These are phyloP conservation scores for Tricholomella constricta DNA, from an alignment of 768 basidiomycete genomes.

Conservation along the genomic window DNA sequence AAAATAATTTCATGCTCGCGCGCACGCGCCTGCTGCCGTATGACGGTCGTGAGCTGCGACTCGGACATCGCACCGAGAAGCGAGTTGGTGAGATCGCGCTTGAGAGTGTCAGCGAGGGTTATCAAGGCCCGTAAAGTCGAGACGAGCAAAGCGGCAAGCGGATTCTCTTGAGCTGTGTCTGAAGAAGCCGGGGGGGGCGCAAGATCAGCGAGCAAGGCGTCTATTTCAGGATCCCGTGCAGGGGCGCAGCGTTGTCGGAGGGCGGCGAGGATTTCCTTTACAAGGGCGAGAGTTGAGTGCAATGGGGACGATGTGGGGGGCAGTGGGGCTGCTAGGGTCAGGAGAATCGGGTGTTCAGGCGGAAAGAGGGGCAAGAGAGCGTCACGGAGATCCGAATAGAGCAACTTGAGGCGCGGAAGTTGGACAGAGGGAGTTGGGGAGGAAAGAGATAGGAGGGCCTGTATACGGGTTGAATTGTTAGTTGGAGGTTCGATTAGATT, in stretches of 20 bases:
- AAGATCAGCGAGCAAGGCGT: slow-evolving; percentile 37
- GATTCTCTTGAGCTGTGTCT: slow-evolving; percentile 13
- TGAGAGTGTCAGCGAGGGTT: slow-evolving; percentile 62
- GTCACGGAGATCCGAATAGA: slow-evolving; percentile 56
- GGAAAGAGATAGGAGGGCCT: slow-evolving; percentile 62
- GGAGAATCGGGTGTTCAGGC: slow-evolving; percentile 47
- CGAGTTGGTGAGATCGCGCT: slow-evolving; percentile 65
- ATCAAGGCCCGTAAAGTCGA: slow-evolving; percentile 51
- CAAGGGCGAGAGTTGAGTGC: slow-evolving; percentile 52
- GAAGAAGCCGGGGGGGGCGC: slow-evolving; percentile 9
- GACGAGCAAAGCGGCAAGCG: slow-evolving; percentile 50
- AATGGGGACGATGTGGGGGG: slow-evolving; percentile 72
- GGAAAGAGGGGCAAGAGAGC: slow-evolving; percentile 62
- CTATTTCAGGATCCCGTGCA: slow-evolving; percentile 56
- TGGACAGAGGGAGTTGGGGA: slow-evolving; percentile 60
- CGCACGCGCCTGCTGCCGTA: slow-evolving; percentile 53
- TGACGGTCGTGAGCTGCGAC: slow-evolving; percentile 48
- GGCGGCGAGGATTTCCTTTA: slow-evolving; percentile 53
- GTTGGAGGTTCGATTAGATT: not conserved
- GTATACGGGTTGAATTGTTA: not conserved
- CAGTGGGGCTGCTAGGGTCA: slow-evolving; percentile 55
- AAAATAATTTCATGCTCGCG: slow-evolving; percentile 58
- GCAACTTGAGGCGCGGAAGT: slow-evolving; percentile 55
- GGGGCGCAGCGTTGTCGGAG: slow-evolving; percentile 70
- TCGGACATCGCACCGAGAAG: slow-evolving; percentile 70